Base-by-base conservation (phyloP, 2,329 filamentous ascomycete species). In the Pseudogymnoascus sp. region DNA sequence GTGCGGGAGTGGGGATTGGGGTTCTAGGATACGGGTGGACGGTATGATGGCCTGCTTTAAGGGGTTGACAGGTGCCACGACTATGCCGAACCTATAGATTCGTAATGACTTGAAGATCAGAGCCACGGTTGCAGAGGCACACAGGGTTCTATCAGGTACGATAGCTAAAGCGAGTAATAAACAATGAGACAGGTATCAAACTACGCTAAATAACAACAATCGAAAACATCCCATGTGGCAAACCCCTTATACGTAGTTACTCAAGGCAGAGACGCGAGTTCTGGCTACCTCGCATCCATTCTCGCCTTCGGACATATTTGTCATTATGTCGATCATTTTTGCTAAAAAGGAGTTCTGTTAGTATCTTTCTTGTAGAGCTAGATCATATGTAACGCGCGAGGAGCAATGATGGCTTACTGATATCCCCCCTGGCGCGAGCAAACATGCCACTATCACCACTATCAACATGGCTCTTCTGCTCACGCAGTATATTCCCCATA, bases 321-420 rank as follows among this genome's bases (percentile, higher is more conserved):
- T 78, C 82, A 88, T 82, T 60, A 88, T 87, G 62, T 86, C 79
- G 28, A 88, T 82, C 84, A 88, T 87, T 65, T 80, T 79, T 43
- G 78, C 83, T 86, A 60, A 41, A 50, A 37, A 41, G 41, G 26
- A 43, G 12, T 14, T n/a, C 10, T n/a, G 46, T 66, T 19, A 63
- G 61, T 43, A 22, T 37, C 19, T 26, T 37, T 28, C 59, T 31
- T 11, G 11, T 16, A 40, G 11, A 8, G 16, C 8, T 31, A 53
- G 8, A 50, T 4, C 14, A n/a, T 12, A 5, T n/a, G 7, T 10
- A 19, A 26, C 4, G 3, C 11, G 12, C 24, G 10, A 24, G 6
- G 22, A 37, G 10, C 5, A 38, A 16, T 41, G 10, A 63, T 26
- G 65, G 77, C 84, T 77, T 71, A 87, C 85, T 76, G 65, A 89